Base-by-base conservation (phyloP, 805 yeast species). In the Candida oleophila region DNA sequence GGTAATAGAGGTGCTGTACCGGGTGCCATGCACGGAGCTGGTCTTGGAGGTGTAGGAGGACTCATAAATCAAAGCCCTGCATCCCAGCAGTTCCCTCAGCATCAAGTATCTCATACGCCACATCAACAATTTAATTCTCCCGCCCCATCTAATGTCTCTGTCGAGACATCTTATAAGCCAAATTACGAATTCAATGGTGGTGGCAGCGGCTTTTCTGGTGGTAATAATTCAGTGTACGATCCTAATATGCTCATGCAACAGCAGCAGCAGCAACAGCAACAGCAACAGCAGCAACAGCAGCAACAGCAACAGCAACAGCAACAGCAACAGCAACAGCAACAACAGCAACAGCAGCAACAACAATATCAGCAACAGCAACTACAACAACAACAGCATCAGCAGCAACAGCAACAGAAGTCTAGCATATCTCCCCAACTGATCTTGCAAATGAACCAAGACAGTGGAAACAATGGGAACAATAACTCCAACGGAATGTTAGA, bases 401-500 rank as follows among this genome's bases (percentile, higher is more conserved):
- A 52, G 44, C 49, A 45, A 37, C 44, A 19, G 32, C 56, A 47
- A 4, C 32, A 30, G 12, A 7, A 18, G 32, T n/a, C 25, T 22
- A 42, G 33, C 16, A 28, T 36, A 5, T 42, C 45, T 22, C 45
- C 45, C 5, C 45, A 34, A 32, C 45, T 22, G 39, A 9, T 34
- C 33, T 20, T 42, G 9, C 45, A 42, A 20, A 42, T 42, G 45
- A 15, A 16, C 22, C 39, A 36, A 14, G 39, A 32, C 19, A 35
- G 5, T 20, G 16, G 15, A 4, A 19, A 18, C 15, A 15, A 20
- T 7, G 36, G 22, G 18, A 32, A 15, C n/a, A 16, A 22, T n/a
- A 45, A 43, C 19, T 33, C 41, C 25, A 38, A 33, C 19, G 54
- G 53, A 11, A 53, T 57, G 54, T 43, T 66, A 59, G 70, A 66